These are phyloP conservation scores for Drechslerella stenobrocha DNA, from an alignment of 2,329 filamentous ascomycete genomes.

Conservation along the genomic window DNA sequence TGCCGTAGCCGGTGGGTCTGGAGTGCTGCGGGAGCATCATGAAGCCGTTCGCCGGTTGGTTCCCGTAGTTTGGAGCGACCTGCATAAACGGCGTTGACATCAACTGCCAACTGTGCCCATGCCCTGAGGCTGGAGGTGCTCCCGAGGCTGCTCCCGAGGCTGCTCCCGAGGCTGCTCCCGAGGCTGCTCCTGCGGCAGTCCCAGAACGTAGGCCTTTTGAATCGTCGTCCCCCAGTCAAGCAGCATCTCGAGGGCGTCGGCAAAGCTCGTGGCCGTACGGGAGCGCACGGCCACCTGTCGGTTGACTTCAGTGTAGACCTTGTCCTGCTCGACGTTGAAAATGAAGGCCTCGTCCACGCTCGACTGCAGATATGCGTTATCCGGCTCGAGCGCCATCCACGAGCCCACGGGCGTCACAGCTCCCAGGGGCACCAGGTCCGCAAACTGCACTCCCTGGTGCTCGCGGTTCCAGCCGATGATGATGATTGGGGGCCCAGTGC, in stretches of 20 bases:
- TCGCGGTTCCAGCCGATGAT: conserved; percentile 21
- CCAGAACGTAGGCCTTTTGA: not conserved
- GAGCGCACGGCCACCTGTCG: conserved; percentile 4
- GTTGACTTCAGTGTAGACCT: conserved; percentile 1
- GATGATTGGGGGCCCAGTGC: conserved; percentile 9
- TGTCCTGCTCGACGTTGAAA: not conserved
- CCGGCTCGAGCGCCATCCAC: conserved; percentile 22
- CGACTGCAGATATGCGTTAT: conserved; percentile 5
- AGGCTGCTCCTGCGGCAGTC: not conserved
- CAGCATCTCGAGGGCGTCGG: conserved; percentile 1
- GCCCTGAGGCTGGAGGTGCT: no score
- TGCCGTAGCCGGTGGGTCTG: no score
- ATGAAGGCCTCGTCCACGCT: conserved; percentile 12
- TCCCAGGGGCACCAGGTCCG: conserved; percentile 2
- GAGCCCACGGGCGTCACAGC: conserved; percentile 9
- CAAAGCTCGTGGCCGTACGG: not conserved
- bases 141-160: not conserved
- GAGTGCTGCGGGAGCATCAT: no score
- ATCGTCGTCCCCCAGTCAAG: not conserved
- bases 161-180: not conserved
- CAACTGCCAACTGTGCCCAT: no score
- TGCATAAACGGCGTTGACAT: no score
- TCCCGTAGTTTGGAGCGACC: no score
- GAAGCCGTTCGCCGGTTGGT: no score
- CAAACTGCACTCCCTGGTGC: conserved; percentile 17